A percentile compares a stretch with the other conserved stretches of the same genome.
Conservation (phyloP, 2,329 filamentous ascomycete species). For the Trichoderma pleuroti region DNA sequence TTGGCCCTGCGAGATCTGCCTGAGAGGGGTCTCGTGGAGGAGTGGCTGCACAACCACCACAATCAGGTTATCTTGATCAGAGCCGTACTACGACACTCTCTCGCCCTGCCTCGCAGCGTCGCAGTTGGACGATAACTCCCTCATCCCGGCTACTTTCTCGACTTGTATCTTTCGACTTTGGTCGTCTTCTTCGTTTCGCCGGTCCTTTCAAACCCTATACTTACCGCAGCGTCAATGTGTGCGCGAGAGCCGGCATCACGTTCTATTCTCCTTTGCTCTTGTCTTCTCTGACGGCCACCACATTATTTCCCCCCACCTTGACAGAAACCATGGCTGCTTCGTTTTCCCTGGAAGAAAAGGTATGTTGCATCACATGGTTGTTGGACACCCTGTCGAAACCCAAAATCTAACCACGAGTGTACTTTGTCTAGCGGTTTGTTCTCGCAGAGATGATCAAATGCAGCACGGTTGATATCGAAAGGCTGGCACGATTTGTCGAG, state of each 20-base stretch:
- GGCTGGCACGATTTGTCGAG: slow-evolving; percentile 47
- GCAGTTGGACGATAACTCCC: not conserved
- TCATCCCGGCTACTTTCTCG: not conserved
- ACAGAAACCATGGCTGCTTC: slow-evolving; percentile 12
- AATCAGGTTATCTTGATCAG: slow-evolving; percentile 12
- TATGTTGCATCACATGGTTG: not conserved
- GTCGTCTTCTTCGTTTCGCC: not conserved
- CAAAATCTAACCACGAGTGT: not conserved
- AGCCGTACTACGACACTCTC: slow-evolving; percentile 1
- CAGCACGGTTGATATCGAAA: slow-evolving; percentile 47
- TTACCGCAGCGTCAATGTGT: slow-evolving; percentile 13
- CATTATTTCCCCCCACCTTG: not conserved
- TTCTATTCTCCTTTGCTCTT: slow-evolving; percentile 1
- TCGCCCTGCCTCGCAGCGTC: not conserved
- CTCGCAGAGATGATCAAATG: slow-evolving; percentile 57
- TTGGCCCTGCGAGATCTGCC: slow-evolving; percentile 11
- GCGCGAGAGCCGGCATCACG: not conserved
- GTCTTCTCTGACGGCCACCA: not conserved
- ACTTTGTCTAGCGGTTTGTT: slow-evolving; percentile 49
- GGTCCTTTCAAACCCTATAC: not conserved
- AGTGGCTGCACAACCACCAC: slow-evolving; percentile 16
- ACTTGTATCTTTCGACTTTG: not conserved
- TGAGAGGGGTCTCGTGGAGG: slow-evolving; percentile 9
- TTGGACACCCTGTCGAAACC: not conserved
- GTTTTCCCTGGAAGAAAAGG: slow-evolving; percentile 19